phyloP scores from a whole-genome alignment of 352 stramenopile genomes.

The Phytophthora multivora region DNA sequence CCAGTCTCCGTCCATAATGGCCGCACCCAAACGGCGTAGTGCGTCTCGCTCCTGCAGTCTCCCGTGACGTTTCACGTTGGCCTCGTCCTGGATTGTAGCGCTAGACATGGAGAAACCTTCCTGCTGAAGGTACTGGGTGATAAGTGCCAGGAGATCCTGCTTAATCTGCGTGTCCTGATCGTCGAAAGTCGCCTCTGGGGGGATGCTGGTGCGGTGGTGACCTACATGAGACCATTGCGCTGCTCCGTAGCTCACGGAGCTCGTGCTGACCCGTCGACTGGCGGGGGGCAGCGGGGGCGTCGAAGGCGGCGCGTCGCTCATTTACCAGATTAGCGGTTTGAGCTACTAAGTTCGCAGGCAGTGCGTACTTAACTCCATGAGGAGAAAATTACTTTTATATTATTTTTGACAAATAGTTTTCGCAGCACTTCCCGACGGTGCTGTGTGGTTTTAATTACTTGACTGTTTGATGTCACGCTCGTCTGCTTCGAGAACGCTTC shows the following conservation, averaged over 20 bases:
- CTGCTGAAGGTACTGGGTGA: conserved; percentile 87
- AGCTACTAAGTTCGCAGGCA: too few species aligned
- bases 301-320: conserved; percentile 28
- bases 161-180: conserved; percentile 75
- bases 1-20: conserved; percentile 87
- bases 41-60: conserved; percentile 75
- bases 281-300: conserved; percentile 28
- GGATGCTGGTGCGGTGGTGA: conserved; percentile 85
- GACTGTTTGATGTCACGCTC: neutral
- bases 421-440: conserved; percentile 25
- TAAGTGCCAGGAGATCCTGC: conserved; percentile 82
- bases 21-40: conserved; percentile 71
- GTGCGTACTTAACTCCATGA: too few species aligned
- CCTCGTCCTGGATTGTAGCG: conserved; percentile 87
- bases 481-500: conserved; percentile 7
- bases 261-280: conserved; percentile 18
- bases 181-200: conserved; percentile 83
- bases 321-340: neutral
- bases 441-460: neutral
- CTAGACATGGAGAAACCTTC: conserved; percentile 83
- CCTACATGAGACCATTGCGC: conserved; percentile 78
- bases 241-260: conserved; percentile 3
- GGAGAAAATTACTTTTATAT: neutral
- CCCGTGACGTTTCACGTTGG: conserved; percentile 83
- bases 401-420: neutral